A percentile compares a stretch with the other conserved stretches of the same genome.
phyloP scores from a whole-genome alignment of 768 basidiomycete species.

The Cystofilobasidium ferigula region DNA sequence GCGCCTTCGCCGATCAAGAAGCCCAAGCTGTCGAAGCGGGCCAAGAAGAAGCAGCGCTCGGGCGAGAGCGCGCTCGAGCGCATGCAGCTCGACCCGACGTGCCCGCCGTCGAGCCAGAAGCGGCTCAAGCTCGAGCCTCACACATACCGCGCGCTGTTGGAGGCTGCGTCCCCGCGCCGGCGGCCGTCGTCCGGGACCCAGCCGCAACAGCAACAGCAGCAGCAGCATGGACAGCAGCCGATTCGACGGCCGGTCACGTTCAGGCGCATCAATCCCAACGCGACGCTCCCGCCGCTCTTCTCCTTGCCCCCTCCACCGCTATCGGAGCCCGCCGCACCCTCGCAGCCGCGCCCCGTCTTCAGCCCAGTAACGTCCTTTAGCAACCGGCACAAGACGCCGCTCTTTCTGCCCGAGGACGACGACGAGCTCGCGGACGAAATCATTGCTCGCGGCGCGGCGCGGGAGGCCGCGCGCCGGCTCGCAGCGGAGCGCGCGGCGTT shows the following conservation, averaged over 20 bases:
- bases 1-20: background rate
- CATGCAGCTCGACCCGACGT: background rate
- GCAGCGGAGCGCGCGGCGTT: too few species aligned
- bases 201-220: too few species aligned
- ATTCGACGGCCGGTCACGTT: too few species aligned
- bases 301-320: background rate
- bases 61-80: background rate
- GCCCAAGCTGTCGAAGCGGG: background rate
- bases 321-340: background rate
- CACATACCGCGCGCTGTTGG: too few species aligned
- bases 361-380: too few species aligned
- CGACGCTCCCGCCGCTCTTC: too few species aligned
- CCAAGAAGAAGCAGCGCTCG: background rate
- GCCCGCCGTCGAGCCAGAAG: background rate
- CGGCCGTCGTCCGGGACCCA: too few species aligned
- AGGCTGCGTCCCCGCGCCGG: too few species aligned
- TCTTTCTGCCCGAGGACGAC: slow-evolving; percentile 1
- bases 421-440: background rate
- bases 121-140: background rate
- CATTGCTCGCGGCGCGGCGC: background rate
- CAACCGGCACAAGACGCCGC: background rate
- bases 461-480: background rate
- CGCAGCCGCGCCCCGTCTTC: background rate
- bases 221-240: too few species aligned
- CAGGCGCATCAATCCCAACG: too few species aligned